Conservation (phyloP, 768 basidiomycete genomes). For the Phallus indusiatus region DNA sequence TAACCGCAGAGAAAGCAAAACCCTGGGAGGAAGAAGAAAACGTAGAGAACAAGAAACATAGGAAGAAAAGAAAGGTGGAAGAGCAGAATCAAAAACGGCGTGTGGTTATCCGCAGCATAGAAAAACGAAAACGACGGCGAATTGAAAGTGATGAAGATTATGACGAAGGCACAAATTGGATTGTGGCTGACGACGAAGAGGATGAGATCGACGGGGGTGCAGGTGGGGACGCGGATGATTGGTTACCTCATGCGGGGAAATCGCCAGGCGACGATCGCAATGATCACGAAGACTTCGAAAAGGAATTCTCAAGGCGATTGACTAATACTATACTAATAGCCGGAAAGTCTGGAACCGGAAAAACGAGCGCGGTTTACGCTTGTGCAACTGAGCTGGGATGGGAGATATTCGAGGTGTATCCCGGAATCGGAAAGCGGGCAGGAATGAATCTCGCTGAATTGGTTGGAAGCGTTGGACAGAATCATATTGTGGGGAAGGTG, state of each 20-base stretch:
- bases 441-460: constrained; percentile 68
- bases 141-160: constrained; percentile 44
- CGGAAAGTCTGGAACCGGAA: constrained; percentile 81
- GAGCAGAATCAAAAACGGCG: constrained; percentile 44
- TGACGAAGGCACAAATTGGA: constrained; percentile 38
- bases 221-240: constrained; percentile 27
- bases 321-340: constrained; percentile 80
- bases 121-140: constrained; percentile 43
- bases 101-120: constrained; percentile 47
- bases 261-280: neutral
- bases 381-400: constrained; percentile 90
- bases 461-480: constrained; percentile 89
- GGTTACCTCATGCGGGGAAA: constrained; percentile 2
- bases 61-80: neutral
- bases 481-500: constrained; percentile 61
- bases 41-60: too few relatives aligned
- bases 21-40: too few relatives aligned
- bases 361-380: constrained; percentile 88
- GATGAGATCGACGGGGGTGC: constrained; percentile 21
- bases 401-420: constrained; percentile 95
- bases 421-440: constrained; percentile 86
- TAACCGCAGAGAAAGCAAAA: neutral
- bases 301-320: constrained; percentile 25
- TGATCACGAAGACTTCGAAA: neutral
- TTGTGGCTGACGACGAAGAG: constrained; percentile 37